These are phyloP conservation scores for Xylariaceae sp. DNA, from an alignment of 2,329 filamentous ascomycete species.

Conservation along the genomic window DNA sequence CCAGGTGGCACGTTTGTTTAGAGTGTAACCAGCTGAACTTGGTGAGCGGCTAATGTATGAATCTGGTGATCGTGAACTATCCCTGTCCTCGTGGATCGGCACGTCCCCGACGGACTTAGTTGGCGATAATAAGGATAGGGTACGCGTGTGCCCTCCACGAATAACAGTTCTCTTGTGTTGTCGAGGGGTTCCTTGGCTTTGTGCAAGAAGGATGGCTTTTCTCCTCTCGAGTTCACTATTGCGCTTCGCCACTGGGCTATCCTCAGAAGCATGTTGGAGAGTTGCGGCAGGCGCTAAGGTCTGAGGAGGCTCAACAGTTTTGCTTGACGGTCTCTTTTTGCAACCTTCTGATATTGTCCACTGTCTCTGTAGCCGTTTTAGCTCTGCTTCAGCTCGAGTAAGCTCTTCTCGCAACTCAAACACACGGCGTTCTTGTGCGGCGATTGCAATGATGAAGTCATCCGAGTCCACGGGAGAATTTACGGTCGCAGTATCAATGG, in stretches of 20 bases:
- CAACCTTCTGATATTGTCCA: slow-evolving; percentile 80
- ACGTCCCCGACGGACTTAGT: slow-evolving; percentile 55
- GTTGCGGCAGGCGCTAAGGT: slow-evolving; percentile 36
- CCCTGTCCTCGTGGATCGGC: slow-evolving; percentile 52
- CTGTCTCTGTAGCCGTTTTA: slow-evolving; percentile 79
- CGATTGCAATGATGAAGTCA: slow-evolving; percentile 85
- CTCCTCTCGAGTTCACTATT: slow-evolving; percentile 74
- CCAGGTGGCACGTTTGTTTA: slow-evolving; percentile 67
- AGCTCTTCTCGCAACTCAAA: slow-evolving; percentile 92
- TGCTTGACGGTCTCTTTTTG: slow-evolving; percentile 74
- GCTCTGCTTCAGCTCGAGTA: slow-evolving; percentile 78
- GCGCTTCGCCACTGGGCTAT: slow-evolving; percentile 48
- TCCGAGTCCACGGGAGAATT: slow-evolving; percentile 61
- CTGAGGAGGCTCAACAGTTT: slow-evolving; percentile 64
- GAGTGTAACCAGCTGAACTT: slow-evolving; percentile 46
- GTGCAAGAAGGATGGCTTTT: slow-evolving; percentile 67
- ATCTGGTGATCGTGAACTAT: slow-evolving; percentile 51
- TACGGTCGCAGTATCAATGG: slow-evolving; percentile 52
- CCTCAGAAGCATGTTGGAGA: slow-evolving; percentile 44
- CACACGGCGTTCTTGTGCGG: slow-evolving; percentile 88
- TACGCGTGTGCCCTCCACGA: slow-evolving; percentile 67
- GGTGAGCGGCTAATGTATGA: slow-evolving; percentile 41
- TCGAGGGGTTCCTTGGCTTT: slow-evolving; percentile 49
- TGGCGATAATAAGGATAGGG: slow-evolving; percentile 83
- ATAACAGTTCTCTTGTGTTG: slow-evolving; percentile 69